Percentiles rank a stretch among this genome's conserved stretches.
Conservation (phyloP, 495 filamentous ascomycete species). For the Cercophora samala region DNA sequence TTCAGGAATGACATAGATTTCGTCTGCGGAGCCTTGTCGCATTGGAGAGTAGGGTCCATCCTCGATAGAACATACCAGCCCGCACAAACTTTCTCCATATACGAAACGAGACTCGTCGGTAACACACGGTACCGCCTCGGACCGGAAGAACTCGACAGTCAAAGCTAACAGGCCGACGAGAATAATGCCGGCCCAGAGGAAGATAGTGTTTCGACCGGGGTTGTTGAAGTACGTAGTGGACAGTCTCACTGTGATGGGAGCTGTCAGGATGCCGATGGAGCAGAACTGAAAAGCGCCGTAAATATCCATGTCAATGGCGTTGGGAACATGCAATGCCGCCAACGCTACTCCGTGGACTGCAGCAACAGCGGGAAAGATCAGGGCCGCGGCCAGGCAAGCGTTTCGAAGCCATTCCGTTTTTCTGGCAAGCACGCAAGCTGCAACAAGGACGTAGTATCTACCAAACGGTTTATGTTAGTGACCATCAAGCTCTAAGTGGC, state of each 20-base stretch:
- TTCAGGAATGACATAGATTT: constrained; percentile 55
- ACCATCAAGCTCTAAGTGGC: background rate
- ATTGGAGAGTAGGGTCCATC: constrained; percentile 49
- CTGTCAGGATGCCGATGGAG: constrained; percentile 57
- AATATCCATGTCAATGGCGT: constrained; percentile 61
- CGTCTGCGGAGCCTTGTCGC: constrained; percentile 46
- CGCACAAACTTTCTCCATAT: constrained; percentile 37
- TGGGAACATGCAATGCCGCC: constrained; percentile 52
- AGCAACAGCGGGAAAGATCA: constrained; percentile 59
- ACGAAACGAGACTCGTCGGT: constrained; percentile 40
- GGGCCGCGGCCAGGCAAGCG: constrained; percentile 57
- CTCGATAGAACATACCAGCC: constrained; percentile 40
- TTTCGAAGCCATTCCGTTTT: constrained; percentile 56
- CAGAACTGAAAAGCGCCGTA: constrained; percentile 63
- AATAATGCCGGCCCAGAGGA: constrained; percentile 56
- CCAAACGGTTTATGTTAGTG: background rate
- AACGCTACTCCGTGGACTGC: constrained; percentile 59
- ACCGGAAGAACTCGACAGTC: constrained; percentile 57
- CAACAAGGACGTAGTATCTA: constrained; percentile 59
- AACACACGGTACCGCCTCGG: constrained; percentile 36
- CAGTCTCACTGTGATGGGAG: constrained; percentile 53
- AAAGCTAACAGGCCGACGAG: constrained; percentile 57
- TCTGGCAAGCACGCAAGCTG: constrained; percentile 55
- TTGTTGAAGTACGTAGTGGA: constrained; percentile 59
- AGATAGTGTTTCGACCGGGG: constrained; percentile 58